Conservation (phyloP, 108 stramenopile species). For the Epithemia pelagica region DNA sequence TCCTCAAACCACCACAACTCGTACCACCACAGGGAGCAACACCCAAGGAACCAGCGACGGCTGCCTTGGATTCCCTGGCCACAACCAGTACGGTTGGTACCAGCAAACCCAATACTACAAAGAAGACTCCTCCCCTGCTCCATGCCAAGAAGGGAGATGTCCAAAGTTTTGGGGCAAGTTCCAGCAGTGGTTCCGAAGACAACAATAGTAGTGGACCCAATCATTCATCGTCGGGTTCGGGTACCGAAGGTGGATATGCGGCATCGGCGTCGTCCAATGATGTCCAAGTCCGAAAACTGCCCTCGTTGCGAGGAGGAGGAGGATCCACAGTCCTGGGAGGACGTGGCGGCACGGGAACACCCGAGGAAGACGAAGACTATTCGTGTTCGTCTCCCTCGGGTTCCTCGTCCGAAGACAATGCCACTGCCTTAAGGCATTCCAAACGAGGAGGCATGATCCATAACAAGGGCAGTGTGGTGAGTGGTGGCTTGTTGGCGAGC, state of each 20-base stretch:
- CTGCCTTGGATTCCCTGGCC: too few species aligned
- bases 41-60: too few species aligned
- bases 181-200: not conserved
- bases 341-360: too few species aligned
- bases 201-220: constrained; percentile 1
- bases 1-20: too few species aligned
- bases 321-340: not conserved
- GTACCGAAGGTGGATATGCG: constrained; percentile 43
- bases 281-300: not conserved
- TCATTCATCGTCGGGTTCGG: constrained; percentile 35
- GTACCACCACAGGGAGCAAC: too few species aligned
- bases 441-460: too few species aligned
- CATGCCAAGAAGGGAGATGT: not conserved
- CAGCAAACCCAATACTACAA: too few species aligned
- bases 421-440: too few species aligned
- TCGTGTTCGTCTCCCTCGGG: constrained; percentile 31
- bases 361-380: too few species aligned
- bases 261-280: constrained; percentile 46
- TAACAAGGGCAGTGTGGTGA: not conserved
- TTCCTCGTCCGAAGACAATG: constrained; percentile 29
- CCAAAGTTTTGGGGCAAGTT: not conserved
- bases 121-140: too few species aligned
- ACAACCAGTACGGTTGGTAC: too few species aligned
- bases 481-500: not conserved
- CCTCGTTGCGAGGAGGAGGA: constrained; percentile 3